A percentile compares a stretch with the other conserved stretches of the same genome.
Conservation (phyloP, 2,329 filamentous ascomycete species). For the Thielaviopsis musarum region DNA sequence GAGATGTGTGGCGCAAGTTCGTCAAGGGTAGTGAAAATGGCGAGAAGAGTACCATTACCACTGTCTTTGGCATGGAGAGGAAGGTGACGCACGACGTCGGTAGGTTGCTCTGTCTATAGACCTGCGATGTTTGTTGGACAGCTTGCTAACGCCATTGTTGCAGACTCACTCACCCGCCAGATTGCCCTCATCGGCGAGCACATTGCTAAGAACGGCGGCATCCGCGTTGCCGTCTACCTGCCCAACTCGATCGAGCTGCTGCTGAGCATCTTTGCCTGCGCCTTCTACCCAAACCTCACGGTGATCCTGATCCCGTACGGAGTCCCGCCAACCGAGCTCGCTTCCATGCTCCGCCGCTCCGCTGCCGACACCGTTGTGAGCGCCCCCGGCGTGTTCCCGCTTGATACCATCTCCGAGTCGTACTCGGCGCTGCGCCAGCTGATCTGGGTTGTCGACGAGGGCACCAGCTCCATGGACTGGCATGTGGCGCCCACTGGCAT, state of each 20-base stretch:
- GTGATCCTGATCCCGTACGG: slow-evolving; percentile 77
- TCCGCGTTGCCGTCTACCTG: slow-evolving; percentile 73
- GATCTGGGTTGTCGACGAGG: slow-evolving; percentile 84
- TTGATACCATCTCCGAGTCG: slow-evolving; percentile 51
- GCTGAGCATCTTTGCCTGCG: slow-evolving; percentile 65
- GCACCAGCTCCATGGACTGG: slow-evolving; percentile 89
- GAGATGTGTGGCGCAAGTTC: slow-evolving; percentile 75
- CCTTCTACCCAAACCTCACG: slow-evolving; percentile 67
- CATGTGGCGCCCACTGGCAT: slow-evolving; percentile 68
- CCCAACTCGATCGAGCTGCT: slow-evolving; percentile 88
- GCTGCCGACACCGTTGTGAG: slow-evolving; percentile 71
- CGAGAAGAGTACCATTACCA: slow-evolving; percentile 56
- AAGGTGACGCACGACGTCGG: slow-evolving; percentile 54
- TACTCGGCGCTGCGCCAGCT: slow-evolving; percentile 60
- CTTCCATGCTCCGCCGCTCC: slow-evolving; percentile 54
- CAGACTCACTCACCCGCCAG: slow-evolving; percentile 60
- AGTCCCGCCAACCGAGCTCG: slow-evolving; percentile 49
- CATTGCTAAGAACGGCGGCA: slow-evolving; percentile 52
- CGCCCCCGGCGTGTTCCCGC: slow-evolving; percentile 70
- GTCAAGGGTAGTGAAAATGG: slow-evolving; percentile 47
- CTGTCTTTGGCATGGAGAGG: slow-evolving; percentile 60
- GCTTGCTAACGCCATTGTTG: slow-evolving; percentile 9
- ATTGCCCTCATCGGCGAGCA: slow-evolving; percentile 77
- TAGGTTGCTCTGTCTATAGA: slow-evolving; percentile 18
- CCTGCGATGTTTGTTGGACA: not conserved